Evolutionary conservation across 345 rosid species (phyloP).

Genomic region (Ricinus communis): DNA sequence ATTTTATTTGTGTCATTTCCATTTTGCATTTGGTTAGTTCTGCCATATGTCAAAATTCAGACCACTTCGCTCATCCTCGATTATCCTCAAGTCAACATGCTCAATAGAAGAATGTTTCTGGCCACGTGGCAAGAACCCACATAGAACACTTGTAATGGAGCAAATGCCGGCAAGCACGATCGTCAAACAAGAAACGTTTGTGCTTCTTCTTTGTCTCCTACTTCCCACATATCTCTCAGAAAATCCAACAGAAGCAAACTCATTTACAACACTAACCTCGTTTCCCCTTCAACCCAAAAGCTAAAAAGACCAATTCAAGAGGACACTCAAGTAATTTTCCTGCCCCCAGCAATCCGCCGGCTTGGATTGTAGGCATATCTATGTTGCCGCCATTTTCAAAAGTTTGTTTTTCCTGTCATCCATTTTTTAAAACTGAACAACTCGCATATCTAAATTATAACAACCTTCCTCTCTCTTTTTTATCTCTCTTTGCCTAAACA

Average conservation of each 20-base stretch:
- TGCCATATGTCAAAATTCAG: slow-evolving; percentile 5
- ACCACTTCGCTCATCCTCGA: not conserved
- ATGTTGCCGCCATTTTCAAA: slow-evolving; percentile 56
- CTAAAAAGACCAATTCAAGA: not conserved
- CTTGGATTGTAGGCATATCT: slow-evolving; percentile 34
- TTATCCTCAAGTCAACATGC: not conserved
- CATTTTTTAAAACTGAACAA: slow-evolving; percentile 19
- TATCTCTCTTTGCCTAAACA: slow-evolving; percentile 1
- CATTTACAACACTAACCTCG: slow-evolving; percentile 4
- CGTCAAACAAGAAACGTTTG: not conserved
- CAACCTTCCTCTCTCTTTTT: not conserved
- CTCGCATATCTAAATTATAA: not conserved
- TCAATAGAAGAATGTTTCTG: not conserved
- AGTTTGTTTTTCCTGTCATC: slow-evolving; percentile 41
- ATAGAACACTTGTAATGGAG: not conserved
- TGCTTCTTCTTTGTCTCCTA: slow-evolving; percentile 20
- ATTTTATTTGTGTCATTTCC: too few relatives aligned
- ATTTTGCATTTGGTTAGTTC: not conserved
- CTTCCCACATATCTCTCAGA: slow-evolving; percentile 1
- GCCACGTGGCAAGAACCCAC: slow-evolving; percentile 28
- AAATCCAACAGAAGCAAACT: slow-evolving; percentile 1
- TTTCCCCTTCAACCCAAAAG: not conserved
- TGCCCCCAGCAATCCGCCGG: slow-evolving; percentile 45
- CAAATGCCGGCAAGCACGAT: slow-evolving; percentile 23
- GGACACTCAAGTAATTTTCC: slow-evolving; percentile 20